Conservation (phyloP, 192 early-diverging fungal genomes). For the Spizellomyces punctatus region DNA sequence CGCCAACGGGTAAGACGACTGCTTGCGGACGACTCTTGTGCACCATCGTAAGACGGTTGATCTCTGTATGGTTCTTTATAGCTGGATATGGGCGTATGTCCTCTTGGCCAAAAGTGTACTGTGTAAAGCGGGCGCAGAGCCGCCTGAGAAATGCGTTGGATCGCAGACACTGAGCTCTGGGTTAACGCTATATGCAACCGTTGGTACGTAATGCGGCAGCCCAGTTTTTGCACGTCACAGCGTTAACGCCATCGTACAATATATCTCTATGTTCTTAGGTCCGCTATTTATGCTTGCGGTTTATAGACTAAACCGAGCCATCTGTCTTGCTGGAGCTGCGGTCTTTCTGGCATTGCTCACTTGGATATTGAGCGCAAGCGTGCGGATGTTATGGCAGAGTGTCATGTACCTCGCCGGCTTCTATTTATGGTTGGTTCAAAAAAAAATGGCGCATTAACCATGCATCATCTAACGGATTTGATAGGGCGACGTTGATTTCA, state of each 20-base stretch:
- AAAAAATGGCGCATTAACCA: too few relatives aligned
- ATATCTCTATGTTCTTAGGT: neutral
- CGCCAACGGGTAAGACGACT: neutral
- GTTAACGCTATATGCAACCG: neutral
- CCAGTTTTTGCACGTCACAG: neutral
- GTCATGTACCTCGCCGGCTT: slow-evolving; percentile 15
- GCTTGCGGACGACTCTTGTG: too few relatives aligned
- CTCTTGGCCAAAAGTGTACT: neutral
- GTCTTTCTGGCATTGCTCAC: slow-evolving; percentile 3
- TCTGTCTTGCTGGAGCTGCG: neutral
- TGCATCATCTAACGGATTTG: too few relatives aligned
- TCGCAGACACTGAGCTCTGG: neutral
- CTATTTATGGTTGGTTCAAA: slow-evolving; percentile 12
- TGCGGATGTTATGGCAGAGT: neutral
- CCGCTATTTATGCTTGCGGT: slow-evolving; percentile 21
- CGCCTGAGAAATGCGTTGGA: neutral
- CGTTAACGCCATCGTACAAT: too few relatives aligned
- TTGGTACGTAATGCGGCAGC: neutral
- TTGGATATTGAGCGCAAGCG: neutral
- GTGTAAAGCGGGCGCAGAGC: neutral
- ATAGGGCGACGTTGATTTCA: slow-evolving; percentile 9
- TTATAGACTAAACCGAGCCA: slow-evolving; percentile 10
- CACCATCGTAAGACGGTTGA: neutral
- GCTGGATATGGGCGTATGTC: neutral
- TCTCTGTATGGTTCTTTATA: neutral